These are phyloP conservation scores for Houttuynia cordata DNA, from an alignment of 164 flowering plant species.

Conservation along the genomic window DNA sequence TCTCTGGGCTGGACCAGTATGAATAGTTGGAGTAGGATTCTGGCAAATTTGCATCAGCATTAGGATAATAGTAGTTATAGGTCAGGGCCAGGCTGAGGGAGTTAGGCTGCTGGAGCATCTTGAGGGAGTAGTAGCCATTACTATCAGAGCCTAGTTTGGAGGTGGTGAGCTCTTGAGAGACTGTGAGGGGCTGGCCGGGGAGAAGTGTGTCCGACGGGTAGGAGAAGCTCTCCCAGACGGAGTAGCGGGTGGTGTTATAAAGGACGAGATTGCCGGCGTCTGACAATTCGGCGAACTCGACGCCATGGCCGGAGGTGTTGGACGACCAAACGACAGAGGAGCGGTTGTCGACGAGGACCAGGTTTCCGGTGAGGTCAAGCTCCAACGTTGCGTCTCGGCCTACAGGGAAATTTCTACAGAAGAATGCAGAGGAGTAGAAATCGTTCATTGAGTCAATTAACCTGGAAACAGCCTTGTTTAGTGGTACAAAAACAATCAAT, in stretches of 20 bases:
- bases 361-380: slow-evolving; percentile 67
- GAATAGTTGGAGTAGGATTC: slow-evolving; percentile 45
- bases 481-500: neutral
- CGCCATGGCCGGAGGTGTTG: no score
- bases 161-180: slow-evolving; percentile 46
- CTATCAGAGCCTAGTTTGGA: slow-evolving; percentile 13
- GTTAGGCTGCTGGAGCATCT: slow-evolving; percentile 76
- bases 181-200: slow-evolving; percentile 63
- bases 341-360: slow-evolving; percentile 30
- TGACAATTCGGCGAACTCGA: no score
- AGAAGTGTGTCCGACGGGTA: slow-evolving; percentile 88
- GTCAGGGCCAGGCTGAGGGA: slow-evolving; percentile 66
- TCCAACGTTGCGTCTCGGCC: slow-evolving; percentile 50
- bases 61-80: slow-evolving; percentile 42
- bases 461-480: slow-evolving; percentile 28
- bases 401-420: slow-evolving; percentile 72
- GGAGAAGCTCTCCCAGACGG: slow-evolving; percentile 62
- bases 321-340: slow-evolving; percentile 1
- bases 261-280: slow-evolving; percentile 62
- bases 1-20: slow-evolving; percentile 46
- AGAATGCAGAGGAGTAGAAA: slow-evolving; percentile 34
- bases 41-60: neutral
- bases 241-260: slow-evolving; percentile 12
- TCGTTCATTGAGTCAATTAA: slow-evolving; percentile 23
- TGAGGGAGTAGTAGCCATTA: slow-evolving; percentile 58